Evolutionary conservation across 805 yeast genomes (phyloP).

Genomic region (Sugiyamaella boreocaroliniensis): DNA sequence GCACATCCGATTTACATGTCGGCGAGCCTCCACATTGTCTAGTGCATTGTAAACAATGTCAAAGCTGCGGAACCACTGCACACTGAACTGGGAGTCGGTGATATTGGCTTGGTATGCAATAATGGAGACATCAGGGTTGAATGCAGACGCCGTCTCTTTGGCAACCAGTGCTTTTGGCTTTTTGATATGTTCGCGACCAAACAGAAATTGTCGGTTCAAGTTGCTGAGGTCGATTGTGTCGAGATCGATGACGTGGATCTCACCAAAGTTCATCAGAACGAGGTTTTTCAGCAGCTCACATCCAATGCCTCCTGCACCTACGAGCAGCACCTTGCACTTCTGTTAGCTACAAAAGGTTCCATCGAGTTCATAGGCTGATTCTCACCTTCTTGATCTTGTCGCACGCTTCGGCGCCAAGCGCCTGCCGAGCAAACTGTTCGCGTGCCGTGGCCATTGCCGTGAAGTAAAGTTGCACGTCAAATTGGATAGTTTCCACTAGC

Average conservation of each 20-base stretch:
- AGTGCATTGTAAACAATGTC: slow-evolving; percentile 82
- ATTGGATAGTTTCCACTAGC: too few species aligned
- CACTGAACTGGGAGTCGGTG: slow-evolving; percentile 70
- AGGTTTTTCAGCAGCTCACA: slow-evolving; percentile 83
- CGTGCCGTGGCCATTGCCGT: not conserved
- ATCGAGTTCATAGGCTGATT: too few species aligned
- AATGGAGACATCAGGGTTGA: slow-evolving; percentile 61
- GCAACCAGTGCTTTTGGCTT: slow-evolving; percentile 84
- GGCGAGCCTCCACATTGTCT: slow-evolving; percentile 87
- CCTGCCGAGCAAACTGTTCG: slow-evolving; percentile 2
- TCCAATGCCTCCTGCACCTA: slow-evolving; percentile 97
- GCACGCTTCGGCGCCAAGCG: slow-evolving; percentile 2
- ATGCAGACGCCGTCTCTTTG: slow-evolving; percentile 66
- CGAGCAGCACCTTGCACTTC: slow-evolving; percentile 52
- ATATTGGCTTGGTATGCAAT: slow-evolving; percentile 83
- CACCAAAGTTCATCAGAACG: slow-evolving; percentile 73
- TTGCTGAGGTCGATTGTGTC: slow-evolving; percentile 93
- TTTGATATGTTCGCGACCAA: slow-evolving; percentile 83
- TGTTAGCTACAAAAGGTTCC: not conserved
- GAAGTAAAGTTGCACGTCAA: not conserved
- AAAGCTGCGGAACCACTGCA: slow-evolving; percentile 72
- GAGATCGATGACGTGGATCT: slow-evolving; percentile 85
- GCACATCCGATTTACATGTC: slow-evolving; percentile 80
- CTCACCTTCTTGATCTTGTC: slow-evolving; percentile 2
- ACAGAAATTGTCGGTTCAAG: slow-evolving; percentile 86